Base-by-base conservation (phyloP, 352 stramenopile genomes). In the Phytophthora podocarpi region DNA sequence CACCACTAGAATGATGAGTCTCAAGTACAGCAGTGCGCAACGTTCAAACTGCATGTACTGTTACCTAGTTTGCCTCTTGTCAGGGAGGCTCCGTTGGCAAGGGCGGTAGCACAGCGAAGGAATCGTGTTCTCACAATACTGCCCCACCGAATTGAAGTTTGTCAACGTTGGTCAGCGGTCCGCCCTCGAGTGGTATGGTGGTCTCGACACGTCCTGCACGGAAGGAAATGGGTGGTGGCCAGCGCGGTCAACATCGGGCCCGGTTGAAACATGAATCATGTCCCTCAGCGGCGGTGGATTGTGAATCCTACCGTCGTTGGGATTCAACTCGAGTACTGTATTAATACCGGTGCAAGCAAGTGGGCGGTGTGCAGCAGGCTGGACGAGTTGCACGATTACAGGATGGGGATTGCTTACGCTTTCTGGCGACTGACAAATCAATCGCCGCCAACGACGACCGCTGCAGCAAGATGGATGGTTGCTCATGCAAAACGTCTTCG, bases 241-340 rank as follows among this genome's bases (percentile, higher is more conserved):
- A 30, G 12, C 45, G 32, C 23, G 39, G 39, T 20, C 20, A 46
- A 46, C 39, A n/a, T n/a, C n/a, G n/a, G n/a, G 27, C 16, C 42
- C 16, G 34, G 50, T 41, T 63, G 54, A 63, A 63, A 63, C 54
- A 63, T 63, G 53, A n/a, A 43, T 49, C 42, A 63, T 63, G 54
- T 63, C 54, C 41, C 42, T 63, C 54, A 7, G 16, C 54, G 32
- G 23, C 18, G 8, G 31, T 54, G 40, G 41, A 61, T 61, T 53
- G 30, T 53, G n/a, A n/a, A n/a, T n/a, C n/a, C n/a, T n/a, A n/a
- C n/a, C n/a, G n/a, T n/a, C n/a, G n/a, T n/a, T n/a, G n/a, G n/a
- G n/a, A n/a, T 47, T 53, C 52, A 40, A 36, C 39, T 7, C 45
- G 23, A 39, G 26, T 26, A 5, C 42, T 16, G 2, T 23, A 34